These are phyloP conservation scores for Cladobotryum mycophilum DNA, from an alignment of 2,329 filamentous ascomycete species.

Conservation along the genomic window DNA sequence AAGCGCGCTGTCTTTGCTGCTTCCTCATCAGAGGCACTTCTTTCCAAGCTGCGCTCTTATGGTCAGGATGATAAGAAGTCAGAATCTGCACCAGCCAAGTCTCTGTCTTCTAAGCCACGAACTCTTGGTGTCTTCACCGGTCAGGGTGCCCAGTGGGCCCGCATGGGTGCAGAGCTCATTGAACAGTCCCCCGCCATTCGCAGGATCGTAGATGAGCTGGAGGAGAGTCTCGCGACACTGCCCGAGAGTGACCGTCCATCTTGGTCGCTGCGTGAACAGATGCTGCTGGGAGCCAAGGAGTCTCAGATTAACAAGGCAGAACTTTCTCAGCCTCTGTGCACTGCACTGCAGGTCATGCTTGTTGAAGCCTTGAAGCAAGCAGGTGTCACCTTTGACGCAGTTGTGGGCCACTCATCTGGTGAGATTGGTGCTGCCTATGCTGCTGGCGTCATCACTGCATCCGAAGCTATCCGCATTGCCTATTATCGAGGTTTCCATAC, in stretches of 20 bases:
- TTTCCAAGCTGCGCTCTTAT: background rate
- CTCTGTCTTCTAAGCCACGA: background rate
- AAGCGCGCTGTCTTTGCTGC: background rate
- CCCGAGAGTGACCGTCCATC: background rate
- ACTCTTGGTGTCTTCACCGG: slow-evolving; percentile 27
- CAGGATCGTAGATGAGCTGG: background rate
- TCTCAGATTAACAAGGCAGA: background rate
- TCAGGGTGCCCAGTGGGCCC: slow-evolving; percentile 27
- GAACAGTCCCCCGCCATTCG: background rate
- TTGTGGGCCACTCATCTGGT: background rate
- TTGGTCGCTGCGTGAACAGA: background rate
- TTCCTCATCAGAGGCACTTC: background rate
- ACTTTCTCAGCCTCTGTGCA: background rate
- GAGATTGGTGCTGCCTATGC: slow-evolving; percentile 1
- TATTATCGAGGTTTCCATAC: background rate
- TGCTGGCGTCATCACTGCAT: background rate
- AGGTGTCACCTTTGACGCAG: background rate
- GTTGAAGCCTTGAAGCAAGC: background rate
- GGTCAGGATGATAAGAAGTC: background rate
- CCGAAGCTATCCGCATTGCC: background rate
- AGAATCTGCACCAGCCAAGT: background rate
- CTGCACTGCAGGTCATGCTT: background rate
- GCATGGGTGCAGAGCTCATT: slow-evolving; percentile 23
- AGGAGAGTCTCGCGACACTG: background rate
- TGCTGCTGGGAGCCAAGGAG: background rate